Base-by-base conservation (phyloP, 1,139 yeast species). In the Scheffersomyces parashehatae region DNA sequence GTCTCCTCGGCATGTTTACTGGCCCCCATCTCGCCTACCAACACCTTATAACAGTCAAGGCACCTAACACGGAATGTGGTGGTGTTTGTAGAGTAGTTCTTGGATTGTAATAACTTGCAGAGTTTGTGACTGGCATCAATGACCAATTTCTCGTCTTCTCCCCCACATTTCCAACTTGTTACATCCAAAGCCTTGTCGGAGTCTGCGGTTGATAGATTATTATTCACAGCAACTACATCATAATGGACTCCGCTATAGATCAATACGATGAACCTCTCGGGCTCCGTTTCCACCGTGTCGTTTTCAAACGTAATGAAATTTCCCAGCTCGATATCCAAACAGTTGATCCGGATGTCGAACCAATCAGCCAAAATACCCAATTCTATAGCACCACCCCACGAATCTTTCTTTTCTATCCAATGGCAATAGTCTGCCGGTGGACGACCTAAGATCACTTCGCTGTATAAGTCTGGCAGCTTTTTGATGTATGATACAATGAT, bases 341-440 rank as follows among this genome's bases (percentile, higher is more conserved):
- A 83, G 45, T 76, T 70, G 33, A 87, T 81, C 4, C 79, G 71
- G 5, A 85, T 61, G 3, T 70, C 66, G 40, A 85, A 71, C 55
- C 77, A 71, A 29, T 74, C 70, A 1, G 89, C 77, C 29, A 88
- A 62, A 8, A 88, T 83, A 11, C 83, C 81, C 44, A 87, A 65
- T 59, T 87, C 96, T 36, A 88, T 86, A 4, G 90, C 95, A 6
- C 96, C 96, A 14, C 96, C 96, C 96, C 95, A 87, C 16, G 88
- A 77, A 38, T 77, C 82, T 28, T 75, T 75, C 47, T 75, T 68
- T 37, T 59, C 52, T 28, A 87, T 87, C 95, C 95, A 87, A 8
- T 65, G 53, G 39, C 78, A 67, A 57, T 87, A 88, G 6, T 77
- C 75, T 0, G 61, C 57, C 3, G 73, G 65, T 0, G 78, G 67